Conservation (phyloP, 2,329 filamentous ascomycete species). For the Aspergillus sp. region DNA sequence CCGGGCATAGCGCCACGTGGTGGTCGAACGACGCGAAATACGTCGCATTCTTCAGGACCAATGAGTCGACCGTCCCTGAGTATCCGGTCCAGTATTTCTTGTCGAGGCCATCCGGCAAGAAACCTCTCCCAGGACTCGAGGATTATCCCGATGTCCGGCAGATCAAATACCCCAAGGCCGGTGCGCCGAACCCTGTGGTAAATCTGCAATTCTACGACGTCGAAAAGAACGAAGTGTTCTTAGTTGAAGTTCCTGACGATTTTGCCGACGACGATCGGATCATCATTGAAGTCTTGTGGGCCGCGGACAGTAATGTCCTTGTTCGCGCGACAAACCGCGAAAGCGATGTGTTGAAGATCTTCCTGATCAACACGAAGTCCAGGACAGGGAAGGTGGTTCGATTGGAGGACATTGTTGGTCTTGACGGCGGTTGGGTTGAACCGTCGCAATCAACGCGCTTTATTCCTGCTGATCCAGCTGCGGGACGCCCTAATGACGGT, state of each 20-base stretch:
- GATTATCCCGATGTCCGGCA: slow-evolving; percentile 84
- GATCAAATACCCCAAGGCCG: slow-evolving; percentile 97
- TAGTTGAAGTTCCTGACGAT: slow-evolving; percentile 71
- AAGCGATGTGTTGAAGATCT: slow-evolving; percentile 83
- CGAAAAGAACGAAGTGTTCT: slow-evolving; percentile 71
- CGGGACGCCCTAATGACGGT: slow-evolving; percentile 75
- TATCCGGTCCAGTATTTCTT: slow-evolving; percentile 94
- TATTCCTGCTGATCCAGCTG: slow-evolving; percentile 76
- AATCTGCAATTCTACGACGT: slow-evolving; percentile 87
- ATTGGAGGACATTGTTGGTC: slow-evolving; percentile 70
- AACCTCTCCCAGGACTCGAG: slow-evolving; percentile 69
- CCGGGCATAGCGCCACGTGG: slow-evolving; percentile 81
- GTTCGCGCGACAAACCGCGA: slow-evolving; percentile 93
- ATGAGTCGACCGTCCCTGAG: slow-evolving; percentile 86
- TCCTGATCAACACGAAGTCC: slow-evolving; percentile 73
- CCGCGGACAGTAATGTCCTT: slow-evolving; percentile 72
- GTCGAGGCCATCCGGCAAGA: slow-evolving; percentile 73
- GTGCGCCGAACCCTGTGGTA: slow-evolving; percentile 87
- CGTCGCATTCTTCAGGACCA: slow-evolving; percentile 86
- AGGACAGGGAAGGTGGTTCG: slow-evolving; percentile 76
- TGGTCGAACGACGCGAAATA: slow-evolving; percentile 90
- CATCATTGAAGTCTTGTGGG: slow-evolving; percentile 92
- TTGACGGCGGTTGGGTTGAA: slow-evolving; percentile 98
- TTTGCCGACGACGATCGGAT: slow-evolving; percentile 80
- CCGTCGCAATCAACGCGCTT: slow-evolving; percentile 82